Percentiles rank a stretch among this genome's conserved stretches.
phyloP scores from a whole-genome alignment of 257 asterid genomes.

The Cordia subcordata region DNA sequence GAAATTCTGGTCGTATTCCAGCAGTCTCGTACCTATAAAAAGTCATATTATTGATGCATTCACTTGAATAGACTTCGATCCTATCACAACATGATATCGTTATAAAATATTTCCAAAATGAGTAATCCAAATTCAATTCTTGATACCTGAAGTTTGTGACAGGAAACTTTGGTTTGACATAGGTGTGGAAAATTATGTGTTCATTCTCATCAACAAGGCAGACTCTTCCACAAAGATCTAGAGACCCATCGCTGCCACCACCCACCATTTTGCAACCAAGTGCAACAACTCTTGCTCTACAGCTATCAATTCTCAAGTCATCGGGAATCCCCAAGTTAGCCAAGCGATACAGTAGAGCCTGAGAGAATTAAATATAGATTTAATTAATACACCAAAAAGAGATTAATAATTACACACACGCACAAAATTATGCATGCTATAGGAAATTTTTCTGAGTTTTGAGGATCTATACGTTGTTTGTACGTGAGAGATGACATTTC shows the following conservation, averaged over 20 bases:
- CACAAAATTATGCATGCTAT: neutral
- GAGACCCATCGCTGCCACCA: constrained; percentile 88
- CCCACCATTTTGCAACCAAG: constrained; percentile 94
- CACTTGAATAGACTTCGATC: too few relatives aligned
- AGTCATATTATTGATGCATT: too few relatives aligned
- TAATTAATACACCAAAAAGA: neutral
- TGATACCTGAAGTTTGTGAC: constrained; percentile 77
- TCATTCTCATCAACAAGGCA: constrained; percentile 76
- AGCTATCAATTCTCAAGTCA: constrained; percentile 61
- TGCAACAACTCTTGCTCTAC: constrained; percentile 63
- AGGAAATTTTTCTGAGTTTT: neutral
- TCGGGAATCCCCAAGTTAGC: constrained; percentile 75
- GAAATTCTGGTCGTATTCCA: constrained; percentile 61
- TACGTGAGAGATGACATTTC: constrained; percentile 60
- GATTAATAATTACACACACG: neutral
- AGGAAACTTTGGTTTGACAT: constrained; percentile 68
- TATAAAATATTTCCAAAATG: too few relatives aligned
- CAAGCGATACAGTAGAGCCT: constrained; percentile 70
- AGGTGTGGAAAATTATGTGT: constrained; percentile 60
- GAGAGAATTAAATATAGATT: neutral
- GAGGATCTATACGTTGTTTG: constrained; percentile 43
- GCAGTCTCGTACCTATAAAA: constrained; percentile 69
- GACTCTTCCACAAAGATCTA: constrained; percentile 83
- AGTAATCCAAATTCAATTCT: too few relatives aligned
- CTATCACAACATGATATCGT: too few relatives aligned